These are phyloP conservation scores for Epicoccum nigrum DNA, from an alignment of 2,329 filamentous ascomycete genomes.

Conservation along the genomic window DNA sequence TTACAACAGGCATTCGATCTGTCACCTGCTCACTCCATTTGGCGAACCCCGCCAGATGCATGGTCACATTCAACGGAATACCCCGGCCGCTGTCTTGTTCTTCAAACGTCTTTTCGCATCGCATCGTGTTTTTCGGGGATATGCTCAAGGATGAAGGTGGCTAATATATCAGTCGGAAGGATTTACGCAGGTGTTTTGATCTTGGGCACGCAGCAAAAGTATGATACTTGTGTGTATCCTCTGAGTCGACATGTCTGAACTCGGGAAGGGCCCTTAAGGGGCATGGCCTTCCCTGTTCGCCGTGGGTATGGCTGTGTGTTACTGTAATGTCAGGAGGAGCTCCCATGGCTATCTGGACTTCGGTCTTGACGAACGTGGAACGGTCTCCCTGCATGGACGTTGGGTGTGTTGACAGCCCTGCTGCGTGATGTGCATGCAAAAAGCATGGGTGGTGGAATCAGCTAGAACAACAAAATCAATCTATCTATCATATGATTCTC, in stretches of 20 bases:
- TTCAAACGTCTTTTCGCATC: slow-evolving; percentile 5
- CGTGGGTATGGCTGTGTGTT: background rate
- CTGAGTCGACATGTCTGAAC: slow-evolving; percentile 10
- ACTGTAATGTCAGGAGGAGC: slow-evolving; percentile 12
- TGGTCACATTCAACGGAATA: background rate
- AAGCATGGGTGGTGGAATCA: slow-evolving; percentile 1
- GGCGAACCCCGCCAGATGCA: slow-evolving; percentile 1
- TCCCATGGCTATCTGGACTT: slow-evolving; percentile 4
- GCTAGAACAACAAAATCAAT: slow-evolving; percentile 10
- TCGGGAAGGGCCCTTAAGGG: background rate
- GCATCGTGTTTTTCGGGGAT: slow-evolving; percentile 4
- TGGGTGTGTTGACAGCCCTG: slow-evolving; percentile 9
- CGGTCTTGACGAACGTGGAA: slow-evolving; percentile 7
- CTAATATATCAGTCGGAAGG: slow-evolving; percentile 9
- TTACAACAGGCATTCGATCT: background rate
- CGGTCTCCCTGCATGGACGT: slow-evolving; percentile 11
- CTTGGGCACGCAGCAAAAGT: slow-evolving; percentile 17
- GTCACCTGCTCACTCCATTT: background rate
- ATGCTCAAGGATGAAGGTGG: slow-evolving; percentile 5
- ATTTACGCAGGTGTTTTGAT: slow-evolving; percentile 14
- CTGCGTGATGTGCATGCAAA: slow-evolving; percentile 11
- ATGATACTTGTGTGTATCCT: slow-evolving; percentile 14
- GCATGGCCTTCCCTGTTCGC: slow-evolving; percentile 5
- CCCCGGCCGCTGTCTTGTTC: background rate
- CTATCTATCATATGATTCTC: slow-evolving; percentile 3